Evolutionary conservation across 2,329 filamentous ascomycete genomes (phyloP), one percentile per base, ranked within the genome.

Genomic region (Waltergamsia citrina): DNA sequence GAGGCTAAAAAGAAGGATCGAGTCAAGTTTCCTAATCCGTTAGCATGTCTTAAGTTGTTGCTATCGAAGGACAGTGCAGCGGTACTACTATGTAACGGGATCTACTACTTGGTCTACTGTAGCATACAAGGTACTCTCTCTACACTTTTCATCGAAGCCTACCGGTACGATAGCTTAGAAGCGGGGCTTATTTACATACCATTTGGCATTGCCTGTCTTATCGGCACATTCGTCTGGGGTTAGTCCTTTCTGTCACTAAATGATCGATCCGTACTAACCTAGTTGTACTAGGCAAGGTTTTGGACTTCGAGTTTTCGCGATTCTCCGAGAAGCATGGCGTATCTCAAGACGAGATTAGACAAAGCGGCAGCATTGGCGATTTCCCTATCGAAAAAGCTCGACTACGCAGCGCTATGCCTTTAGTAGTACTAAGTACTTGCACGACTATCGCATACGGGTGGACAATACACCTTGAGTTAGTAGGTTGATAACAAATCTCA

Each of bases 101-200:
- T 47, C n/a, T 43, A 41, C 30, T 49, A 49, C 19, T 40, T 41
- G 11, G 39, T 42, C 3, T 45, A 42, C 25, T 38, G 43, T 21
- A 42, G 42, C 16, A 33, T 41, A 10, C 43, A 47, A 29, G 41
- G 42, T 8, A 46, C 46, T 1, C 38, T 49, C 3, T 46, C 45
- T 3, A 36, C 40, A 3, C 24, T 45, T 2, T 46, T 49, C 32
- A 41, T 46, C 7, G 25, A 44, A 6, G 26, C 44, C 2, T 49
- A 49, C 22, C 38, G 36, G 4, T 44, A 41, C 15, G 9, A 34
- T n/a, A 41, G 43, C 16, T 16, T 47, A 8, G 37, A 45, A 32
- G 38, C 40, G 2, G 43, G 45, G 3, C 29, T 47, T 9, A 36
- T 44, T 3, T 47, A 48, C 21, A 41, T 44, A 6, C 41, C 44